These are phyloP conservation scores for Porodaedalea pini DNA, from an alignment of 1,284 basidiomycete genomes.

Conservation along the genomic window DNA sequence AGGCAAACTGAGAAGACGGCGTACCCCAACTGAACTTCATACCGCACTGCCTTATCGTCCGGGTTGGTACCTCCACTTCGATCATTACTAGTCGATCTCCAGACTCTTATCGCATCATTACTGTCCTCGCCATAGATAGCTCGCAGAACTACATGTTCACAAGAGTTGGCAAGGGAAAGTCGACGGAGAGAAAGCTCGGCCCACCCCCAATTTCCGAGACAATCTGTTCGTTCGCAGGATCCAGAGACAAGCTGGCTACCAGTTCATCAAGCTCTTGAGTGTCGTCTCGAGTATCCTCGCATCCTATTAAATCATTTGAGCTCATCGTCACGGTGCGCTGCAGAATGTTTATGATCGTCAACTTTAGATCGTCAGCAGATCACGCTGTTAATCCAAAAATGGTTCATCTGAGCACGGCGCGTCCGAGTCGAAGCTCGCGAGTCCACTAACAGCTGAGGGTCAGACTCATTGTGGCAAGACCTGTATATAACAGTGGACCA, in stretches of 20 bases:
- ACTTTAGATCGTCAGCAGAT: neutral
- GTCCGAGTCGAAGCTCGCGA: no score
- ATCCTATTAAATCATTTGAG: neutral
- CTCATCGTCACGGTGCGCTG: neutral
- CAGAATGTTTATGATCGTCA: neutral
- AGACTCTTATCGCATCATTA: conserved; percentile 26
- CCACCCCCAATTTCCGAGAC: conserved; percentile 68
- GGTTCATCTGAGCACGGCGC: no score
- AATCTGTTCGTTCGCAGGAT: conserved; percentile 52
- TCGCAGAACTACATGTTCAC: conserved; percentile 55
- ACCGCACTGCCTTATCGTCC: conserved; percentile 50
- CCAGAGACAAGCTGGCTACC: conserved; percentile 42
- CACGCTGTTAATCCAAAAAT: no score
- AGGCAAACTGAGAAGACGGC: conserved; percentile 21
- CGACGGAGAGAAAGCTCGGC: conserved; percentile 25
- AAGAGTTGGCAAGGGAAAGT: conserved; percentile 23
- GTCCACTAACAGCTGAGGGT: no score
- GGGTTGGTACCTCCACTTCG: conserved; percentile 22
- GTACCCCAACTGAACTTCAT: conserved; percentile 55
- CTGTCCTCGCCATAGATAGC: conserved; percentile 77
- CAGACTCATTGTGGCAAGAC: no score
- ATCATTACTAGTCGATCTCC: neutral
- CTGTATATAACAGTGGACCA: no score
- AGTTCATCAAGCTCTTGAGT: conserved; percentile 42
- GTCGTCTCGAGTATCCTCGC: conserved; percentile 20